Evolutionary conservation across 129 eudicot genomes (phyloP), one percentile per base, ranked within the genome.

Genomic region (Rutidosis leptorrhynchoides): DNA sequence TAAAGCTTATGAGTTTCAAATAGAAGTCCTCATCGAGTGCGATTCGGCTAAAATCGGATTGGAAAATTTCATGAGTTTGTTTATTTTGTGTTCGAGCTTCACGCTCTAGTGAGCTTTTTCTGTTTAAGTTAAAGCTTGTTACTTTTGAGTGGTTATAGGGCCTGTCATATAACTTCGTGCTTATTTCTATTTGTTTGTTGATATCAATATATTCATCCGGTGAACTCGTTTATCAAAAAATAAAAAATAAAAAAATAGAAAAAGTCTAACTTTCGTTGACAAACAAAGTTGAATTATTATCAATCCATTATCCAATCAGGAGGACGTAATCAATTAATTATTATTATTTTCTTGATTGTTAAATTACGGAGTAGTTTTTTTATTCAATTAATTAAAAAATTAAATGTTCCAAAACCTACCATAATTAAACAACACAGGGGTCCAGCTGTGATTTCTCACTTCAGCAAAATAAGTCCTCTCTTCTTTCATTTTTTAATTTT

Each of bases 391-490:
- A 35, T 35, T 35, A 35, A 12, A 17, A n/a, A n/a, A 49, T n/a
- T 49, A 3, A 19, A 49, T 49, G 24, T 49, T 49, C 11, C 7
- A 49, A n/a, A 64, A 73, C 78, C 78, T 54, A 73, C 71, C 71
- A 73, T 73, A 65, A 73, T 75, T 60, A 75, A 40, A 75, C 58
- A 75, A 51, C 71, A 80, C 67, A 76, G 42, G 74, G 77, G 83
- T 71, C 90, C 90, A 81, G 83, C 86, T 87, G 80, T 79, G 70
- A 70, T 79, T 74, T 83, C 83, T 83, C 71, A 40, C 48, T 73
- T 73, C 78, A 73, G 57, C 78, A 63, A 19, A 40, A 33, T 35
- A 64, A 57, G 49, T 55, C 69, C 57, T 59, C 78, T 24, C 40
- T 74, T 48, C 46, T 65, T 43, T 35, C 71, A 25, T 30, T 78